phyloP scores from a whole-genome alignment of 352 stramenopile genomes.

The Globisporangium camurandrum region DNA sequence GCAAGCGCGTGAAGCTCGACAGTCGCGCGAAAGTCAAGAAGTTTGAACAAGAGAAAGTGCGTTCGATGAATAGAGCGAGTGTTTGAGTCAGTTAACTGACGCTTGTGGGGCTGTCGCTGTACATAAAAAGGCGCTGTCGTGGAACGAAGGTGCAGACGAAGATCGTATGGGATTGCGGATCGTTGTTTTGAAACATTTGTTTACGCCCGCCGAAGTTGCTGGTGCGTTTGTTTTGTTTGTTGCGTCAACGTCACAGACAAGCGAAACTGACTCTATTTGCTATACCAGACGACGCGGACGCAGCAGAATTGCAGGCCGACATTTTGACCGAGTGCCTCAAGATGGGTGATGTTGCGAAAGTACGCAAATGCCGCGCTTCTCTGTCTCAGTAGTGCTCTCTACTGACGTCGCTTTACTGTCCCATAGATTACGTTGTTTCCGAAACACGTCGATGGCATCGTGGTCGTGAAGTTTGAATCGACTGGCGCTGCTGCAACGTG shows the following conservation, averaged over 20 bases:
- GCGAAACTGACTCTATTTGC: background rate
- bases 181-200: conserved; percentile 96
- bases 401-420: no score
- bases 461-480: conserved; percentile 93
- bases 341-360: conserved; percentile 74
- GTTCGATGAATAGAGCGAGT: background rate
- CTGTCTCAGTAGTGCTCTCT: conserved; percentile 20
- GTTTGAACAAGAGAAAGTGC: conserved; percentile 79
- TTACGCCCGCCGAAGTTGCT: conserved; percentile 85
- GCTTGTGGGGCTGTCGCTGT: background rate
- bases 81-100: background rate
- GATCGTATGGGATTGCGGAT: conserved; percentile 91
- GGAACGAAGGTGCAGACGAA: conserved; percentile 92
- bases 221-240: conserved; percentile 13
- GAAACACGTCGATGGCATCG: conserved; percentile 87
- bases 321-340: conserved; percentile 83
- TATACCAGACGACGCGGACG: conserved; percentile 52
- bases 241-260: background rate
- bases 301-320: conserved; percentile 67
- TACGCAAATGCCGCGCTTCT: conserved; percentile 5
- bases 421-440: conserved; percentile 96
- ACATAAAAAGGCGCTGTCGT: conserved; percentile 81
- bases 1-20: conserved; percentile 76
- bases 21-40: conserved; percentile 82
- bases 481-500: conserved; percentile 80